Evolutionary conservation across 169 alveolate genomes (phyloP).

Genomic region (Plasmodium vivax): DNA sequence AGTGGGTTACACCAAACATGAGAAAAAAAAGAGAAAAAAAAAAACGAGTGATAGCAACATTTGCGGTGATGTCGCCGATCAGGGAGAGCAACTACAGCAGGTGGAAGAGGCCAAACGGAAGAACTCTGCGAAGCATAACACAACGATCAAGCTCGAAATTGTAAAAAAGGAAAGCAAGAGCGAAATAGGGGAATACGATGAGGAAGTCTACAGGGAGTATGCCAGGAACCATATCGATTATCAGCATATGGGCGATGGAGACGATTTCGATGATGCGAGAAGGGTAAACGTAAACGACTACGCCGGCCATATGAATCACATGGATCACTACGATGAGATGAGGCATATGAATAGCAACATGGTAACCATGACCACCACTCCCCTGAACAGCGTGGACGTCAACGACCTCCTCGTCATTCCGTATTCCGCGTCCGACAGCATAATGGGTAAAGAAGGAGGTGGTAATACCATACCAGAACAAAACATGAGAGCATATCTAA

Average conservation of each 20-base stretch:
- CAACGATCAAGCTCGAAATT: not conserved
- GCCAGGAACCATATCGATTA: not conserved
- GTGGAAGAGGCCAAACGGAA: not conserved
- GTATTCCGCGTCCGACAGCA: conserved; percentile 24
- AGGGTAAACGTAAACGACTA: not conserved
- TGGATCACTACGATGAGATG: conserved; percentile 28
- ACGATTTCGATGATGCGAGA: not conserved
- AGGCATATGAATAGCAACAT: not conserved
- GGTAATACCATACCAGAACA: conserved; percentile 1
- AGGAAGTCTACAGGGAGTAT: conserved; percentile 20
- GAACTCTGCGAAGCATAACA: not conserved
- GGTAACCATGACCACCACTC: not conserved
- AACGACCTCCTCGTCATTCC: conserved; percentile 69
- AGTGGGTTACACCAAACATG: not conserved
- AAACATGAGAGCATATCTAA: conserved; percentile 18
- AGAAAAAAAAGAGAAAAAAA: conserved; percentile 2
- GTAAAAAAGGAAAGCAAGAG: not conserved
- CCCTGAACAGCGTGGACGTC: conserved; percentile 13
- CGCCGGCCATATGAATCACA: not conserved
- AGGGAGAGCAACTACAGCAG: not conserved
- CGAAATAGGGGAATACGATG: conserved; percentile 14
- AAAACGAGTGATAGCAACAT: not conserved
- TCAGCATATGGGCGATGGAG: not conserved
- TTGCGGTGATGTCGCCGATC: not conserved
- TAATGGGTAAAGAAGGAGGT: conserved; percentile 15